These are phyloP conservation scores for Cadophora luteo-olivacea DNA, from an alignment of 2,329 filamentous ascomycete species.

Conservation along the genomic window DNA sequence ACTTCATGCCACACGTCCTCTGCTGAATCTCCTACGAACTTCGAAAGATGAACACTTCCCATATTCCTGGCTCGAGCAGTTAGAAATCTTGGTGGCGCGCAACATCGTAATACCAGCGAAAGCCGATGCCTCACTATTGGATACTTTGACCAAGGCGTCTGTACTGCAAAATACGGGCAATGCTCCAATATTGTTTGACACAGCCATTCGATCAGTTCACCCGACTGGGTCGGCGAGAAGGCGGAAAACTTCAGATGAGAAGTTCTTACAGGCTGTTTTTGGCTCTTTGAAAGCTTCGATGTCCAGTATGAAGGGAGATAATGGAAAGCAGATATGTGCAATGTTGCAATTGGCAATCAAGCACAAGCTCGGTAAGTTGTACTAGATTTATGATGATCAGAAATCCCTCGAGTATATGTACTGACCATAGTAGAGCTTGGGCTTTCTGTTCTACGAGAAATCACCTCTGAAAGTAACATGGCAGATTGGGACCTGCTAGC, in stretches of 20 bases:
- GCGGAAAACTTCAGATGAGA: slow-evolving; percentile 52
- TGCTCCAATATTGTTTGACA: slow-evolving; percentile 52
- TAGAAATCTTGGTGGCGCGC: slow-evolving; percentile 45
- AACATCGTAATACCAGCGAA: slow-evolving; percentile 47
- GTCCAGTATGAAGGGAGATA: slow-evolving; percentile 25
- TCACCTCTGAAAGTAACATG: slow-evolving; percentile 43
- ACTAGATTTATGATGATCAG: too few species aligned
- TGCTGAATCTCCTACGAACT: slow-evolving; percentile 40
- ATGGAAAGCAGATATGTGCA: slow-evolving; percentile 38
- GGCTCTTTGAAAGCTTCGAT: slow-evolving; percentile 42
- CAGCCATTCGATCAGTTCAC: slow-evolving; percentile 53
- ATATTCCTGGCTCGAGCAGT: slow-evolving; percentile 32
- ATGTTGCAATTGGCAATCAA: slow-evolving; percentile 47
- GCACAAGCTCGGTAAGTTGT: slow-evolving; percentile 40
- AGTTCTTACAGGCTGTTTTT: slow-evolving; percentile 58
- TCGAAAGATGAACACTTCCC: slow-evolving; percentile 17
- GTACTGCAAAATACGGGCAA: slow-evolving; percentile 44
- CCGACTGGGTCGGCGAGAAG: slow-evolving; percentile 51
- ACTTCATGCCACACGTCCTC: slow-evolving; percentile 43
- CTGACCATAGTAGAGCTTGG: slow-evolving; percentile 36
- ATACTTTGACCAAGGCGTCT: slow-evolving; percentile 36
- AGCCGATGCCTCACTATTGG: slow-evolving; percentile 35
- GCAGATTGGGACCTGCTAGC: slow-evolving; percentile 49
- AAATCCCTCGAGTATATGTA: background rate
- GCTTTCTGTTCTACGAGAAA: slow-evolving; percentile 43